Percentiles rank a stretch among this genome's conserved stretches.
Conservation (phyloP, 352 stramenopile genomes). For the Pythium rishiriense region DNA sequence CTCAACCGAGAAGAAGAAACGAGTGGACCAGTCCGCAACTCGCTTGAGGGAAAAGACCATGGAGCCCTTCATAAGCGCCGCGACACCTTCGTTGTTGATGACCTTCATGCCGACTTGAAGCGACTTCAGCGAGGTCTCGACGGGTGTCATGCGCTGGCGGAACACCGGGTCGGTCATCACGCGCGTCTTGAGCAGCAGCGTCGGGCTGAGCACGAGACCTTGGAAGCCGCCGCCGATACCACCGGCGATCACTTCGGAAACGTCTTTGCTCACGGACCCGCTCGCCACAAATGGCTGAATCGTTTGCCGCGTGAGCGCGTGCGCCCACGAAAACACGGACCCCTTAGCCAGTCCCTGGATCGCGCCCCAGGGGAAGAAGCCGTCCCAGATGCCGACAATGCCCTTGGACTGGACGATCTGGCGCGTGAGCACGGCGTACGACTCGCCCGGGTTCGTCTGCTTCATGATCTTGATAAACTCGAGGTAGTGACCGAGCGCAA, state of each 20-base stretch:
- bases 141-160: conserved; percentile 85
- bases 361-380: conserved; percentile 92
- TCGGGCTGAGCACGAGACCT: conserved; percentile 91
- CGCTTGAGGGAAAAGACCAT: conserved; percentile 92
- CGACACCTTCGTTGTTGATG: conserved; percentile 85
- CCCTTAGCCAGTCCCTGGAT: conserved; percentile 90
- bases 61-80: conserved; percentile 91
- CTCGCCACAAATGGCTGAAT: conserved; percentile 65
- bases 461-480: conserved; percentile 96
- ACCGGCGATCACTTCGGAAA: conserved; percentile 83
- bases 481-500: conserved; percentile 87
- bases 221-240: conserved; percentile 91
- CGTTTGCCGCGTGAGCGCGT: conserved; percentile 65
- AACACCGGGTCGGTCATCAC: conserved; percentile 95
- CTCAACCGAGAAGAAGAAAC: conserved; percentile 91
- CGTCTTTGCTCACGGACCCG: conserved; percentile 49
- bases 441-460: conserved; percentile 80
- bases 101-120: conserved; percentile 88
- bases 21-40: conserved; percentile 91
- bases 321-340: conserved; percentile 88
- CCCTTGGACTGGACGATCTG: conserved; percentile 90
- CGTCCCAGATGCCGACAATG: conserved; percentile 90
- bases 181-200: conserved; percentile 93
- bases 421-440: conserved; percentile 76
- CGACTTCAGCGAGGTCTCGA: conserved; percentile 83